A percentile compares a stretch with the other conserved stretches of the same genome.
phyloP scores from a whole-genome alignment of 768 basidiomycete species.

The Boletus edulis region DNA sequence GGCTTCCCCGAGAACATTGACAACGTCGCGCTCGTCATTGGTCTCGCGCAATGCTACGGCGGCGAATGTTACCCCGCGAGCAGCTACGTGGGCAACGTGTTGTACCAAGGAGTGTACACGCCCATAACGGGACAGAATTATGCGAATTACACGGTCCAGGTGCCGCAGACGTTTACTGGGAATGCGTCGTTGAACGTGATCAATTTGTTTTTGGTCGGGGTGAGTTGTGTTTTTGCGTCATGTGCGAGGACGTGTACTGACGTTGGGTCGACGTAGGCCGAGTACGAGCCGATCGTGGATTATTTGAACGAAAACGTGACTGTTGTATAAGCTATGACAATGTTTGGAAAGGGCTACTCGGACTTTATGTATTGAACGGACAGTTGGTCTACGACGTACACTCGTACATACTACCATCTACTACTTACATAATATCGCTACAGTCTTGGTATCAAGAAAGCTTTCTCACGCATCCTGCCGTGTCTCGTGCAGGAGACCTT shows the following conservation, averaged over 20 bases:
- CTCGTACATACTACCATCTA: not conserved
- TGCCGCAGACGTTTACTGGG: constrained; percentile 30
- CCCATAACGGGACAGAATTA: constrained; percentile 17
- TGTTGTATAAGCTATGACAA: not conserved
- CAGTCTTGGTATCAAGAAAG: too few species aligned
- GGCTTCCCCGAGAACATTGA: constrained; percentile 23
- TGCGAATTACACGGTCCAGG: constrained; percentile 32
- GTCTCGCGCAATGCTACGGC: constrained; percentile 26
- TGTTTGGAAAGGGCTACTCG: not conserved
- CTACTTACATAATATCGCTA: not conserved
- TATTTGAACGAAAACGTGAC: constrained; percentile 23
- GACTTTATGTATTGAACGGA: not conserved
- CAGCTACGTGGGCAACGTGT: constrained; percentile 28
- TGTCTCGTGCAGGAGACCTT: too few species aligned
- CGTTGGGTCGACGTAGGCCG: constrained; percentile 2
- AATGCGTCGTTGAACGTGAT: constrained; percentile 35
- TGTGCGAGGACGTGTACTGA: not conserved
- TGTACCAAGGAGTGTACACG: constrained; percentile 35
- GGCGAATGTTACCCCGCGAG: constrained; percentile 23
- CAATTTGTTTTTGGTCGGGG: constrained; percentile 40
- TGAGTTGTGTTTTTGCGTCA: constrained; percentile 24
- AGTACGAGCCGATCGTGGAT: constrained; percentile 11
- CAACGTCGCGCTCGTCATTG: constrained; percentile 31
- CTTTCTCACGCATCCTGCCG: constrained; percentile 13
- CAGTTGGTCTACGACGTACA: not conserved